phyloP scores from a whole-genome alignment of 176 grass and related monocot genomes.

The Oryza australiensis region DNA sequence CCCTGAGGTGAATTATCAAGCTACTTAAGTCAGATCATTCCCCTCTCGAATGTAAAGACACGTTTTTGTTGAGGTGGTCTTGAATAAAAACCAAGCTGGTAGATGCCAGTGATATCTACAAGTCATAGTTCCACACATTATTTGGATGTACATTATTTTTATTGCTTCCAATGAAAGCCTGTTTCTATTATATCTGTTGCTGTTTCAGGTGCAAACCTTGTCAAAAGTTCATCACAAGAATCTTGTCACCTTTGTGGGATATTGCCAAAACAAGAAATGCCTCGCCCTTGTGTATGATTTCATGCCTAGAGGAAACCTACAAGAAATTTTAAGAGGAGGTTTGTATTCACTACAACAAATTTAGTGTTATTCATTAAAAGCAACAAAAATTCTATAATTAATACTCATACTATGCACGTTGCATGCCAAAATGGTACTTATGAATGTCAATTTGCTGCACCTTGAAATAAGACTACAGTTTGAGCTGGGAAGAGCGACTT shows the following conservation, averaged over 20 bases:
- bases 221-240: constrained; percentile 50
- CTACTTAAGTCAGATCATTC: too few relatives aligned
- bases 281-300: constrained; percentile 46
- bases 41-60: too few relatives aligned
- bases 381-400: too few relatives aligned
- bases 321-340: constrained; percentile 36
- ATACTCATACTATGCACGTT: too few relatives aligned
- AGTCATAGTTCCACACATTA: too few relatives aligned
- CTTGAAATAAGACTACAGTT: background rate
- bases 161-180: too few relatives aligned
- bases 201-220: constrained; percentile 34
- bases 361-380: too few relatives aligned
- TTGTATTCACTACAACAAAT: background rate
- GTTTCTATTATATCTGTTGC: background rate
- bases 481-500: constrained; percentile 44
- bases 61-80: too few relatives aligned
- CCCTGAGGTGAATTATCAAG: constrained; percentile 17
- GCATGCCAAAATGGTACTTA: background rate
- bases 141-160: too few relatives aligned
- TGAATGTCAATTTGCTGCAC: background rate
- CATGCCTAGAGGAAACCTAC: constrained; percentile 50
- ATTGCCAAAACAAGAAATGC: constrained; percentile 44
- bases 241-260: constrained; percentile 42
- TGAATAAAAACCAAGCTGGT: too few relatives aligned
- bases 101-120: too few relatives aligned